Evolutionary conservation across 1,139 yeast genomes (phyloP).

Genomic region (Ashbya aceris): DNA sequence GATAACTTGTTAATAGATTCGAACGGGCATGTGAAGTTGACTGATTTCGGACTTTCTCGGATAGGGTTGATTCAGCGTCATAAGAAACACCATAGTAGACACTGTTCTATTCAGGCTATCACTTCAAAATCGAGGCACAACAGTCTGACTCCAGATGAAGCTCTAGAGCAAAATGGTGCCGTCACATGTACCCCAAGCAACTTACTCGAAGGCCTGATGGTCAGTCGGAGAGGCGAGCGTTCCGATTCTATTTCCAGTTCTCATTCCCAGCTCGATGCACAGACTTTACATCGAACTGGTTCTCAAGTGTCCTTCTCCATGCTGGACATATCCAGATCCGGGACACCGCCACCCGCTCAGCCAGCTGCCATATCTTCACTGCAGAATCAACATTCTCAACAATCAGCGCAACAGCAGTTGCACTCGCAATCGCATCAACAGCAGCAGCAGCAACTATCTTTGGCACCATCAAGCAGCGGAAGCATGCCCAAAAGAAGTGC

Average conservation of each 20-base stretch:
- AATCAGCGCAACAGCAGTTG: slow-evolving; percentile 8
- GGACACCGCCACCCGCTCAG: slow-evolving; percentile 23
- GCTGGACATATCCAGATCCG: slow-evolving; percentile 22
- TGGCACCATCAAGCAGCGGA: slow-evolving; percentile 1
- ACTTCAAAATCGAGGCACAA: slow-evolving; percentile 9
- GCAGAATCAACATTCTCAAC: slow-evolving; percentile 4
- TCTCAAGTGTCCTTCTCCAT: slow-evolving; percentile 26
- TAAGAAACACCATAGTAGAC: slow-evolving; percentile 15
- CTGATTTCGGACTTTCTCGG: slow-evolving; percentile 90
- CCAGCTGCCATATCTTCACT: slow-evolving; percentile 5
- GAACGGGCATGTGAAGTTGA: slow-evolving; percentile 80
- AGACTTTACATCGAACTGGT: slow-evolving; percentile 21
- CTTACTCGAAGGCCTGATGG: neutral
- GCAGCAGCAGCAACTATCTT: neutral
- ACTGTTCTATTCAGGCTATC: slow-evolving; percentile 5
- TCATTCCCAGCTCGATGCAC: slow-evolving; percentile 30
- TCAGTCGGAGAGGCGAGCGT: slow-evolving; percentile 16
- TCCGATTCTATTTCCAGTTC: slow-evolving; percentile 29
- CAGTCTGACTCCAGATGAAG: slow-evolving; percentile 8
- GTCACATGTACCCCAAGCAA: slow-evolving; percentile 2
- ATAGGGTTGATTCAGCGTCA: slow-evolving; percentile 87
- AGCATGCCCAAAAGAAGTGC: slow-evolving; percentile 6
- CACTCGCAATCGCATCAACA: neutral
- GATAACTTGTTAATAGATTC: slow-evolving; percentile 84
- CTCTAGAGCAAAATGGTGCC: slow-evolving; percentile 4